A percentile compares a stretch with the other conserved stretches of the same genome.
These are phyloP conservation scores for Penstemon eatonii DNA, from an alignment of 257 asterid genomes.

Conservation along the genomic window DNA sequence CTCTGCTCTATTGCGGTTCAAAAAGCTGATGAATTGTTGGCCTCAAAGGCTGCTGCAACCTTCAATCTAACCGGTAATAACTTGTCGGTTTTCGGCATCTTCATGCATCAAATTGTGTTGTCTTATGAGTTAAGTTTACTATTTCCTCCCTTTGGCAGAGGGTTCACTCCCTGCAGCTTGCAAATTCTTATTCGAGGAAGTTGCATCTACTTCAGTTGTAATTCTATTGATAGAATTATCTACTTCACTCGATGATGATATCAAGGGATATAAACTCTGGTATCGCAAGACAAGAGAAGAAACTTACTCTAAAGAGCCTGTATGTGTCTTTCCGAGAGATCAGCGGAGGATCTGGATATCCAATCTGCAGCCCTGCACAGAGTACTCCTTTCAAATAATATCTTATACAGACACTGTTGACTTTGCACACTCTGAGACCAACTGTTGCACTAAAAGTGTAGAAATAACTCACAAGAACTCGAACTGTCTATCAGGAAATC, in stretches of 20 bases:
- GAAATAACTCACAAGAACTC: slow-evolving; percentile 59
- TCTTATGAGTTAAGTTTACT: slow-evolving; percentile 6
- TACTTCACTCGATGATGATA: slow-evolving; percentile 37
- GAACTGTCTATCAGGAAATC: slow-evolving; percentile 32
- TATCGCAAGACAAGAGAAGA: slow-evolving; percentile 75
- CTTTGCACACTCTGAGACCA: slow-evolving; percentile 81
- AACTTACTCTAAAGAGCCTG: slow-evolving; percentile 63
- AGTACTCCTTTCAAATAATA: slow-evolving; percentile 70
- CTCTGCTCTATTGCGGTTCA: slow-evolving; percentile 68
- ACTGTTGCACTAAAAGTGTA: slow-evolving; percentile 70
- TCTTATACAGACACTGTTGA: slow-evolving; percentile 66
- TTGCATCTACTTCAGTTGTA: slow-evolving; percentile 65
- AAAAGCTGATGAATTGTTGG: slow-evolving; percentile 58
- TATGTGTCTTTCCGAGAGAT: slow-evolving; percentile 64
- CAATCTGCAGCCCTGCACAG: slow-evolving; percentile 77
- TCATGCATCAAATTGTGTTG: slow-evolving; percentile 22
- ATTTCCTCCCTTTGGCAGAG: slow-evolving; percentile 48
- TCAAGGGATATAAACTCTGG: slow-evolving; percentile 91
- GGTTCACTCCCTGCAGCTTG: slow-evolving; percentile 85
- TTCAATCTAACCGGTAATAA: slow-evolving; percentile 45
- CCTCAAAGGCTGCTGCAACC: slow-evolving; percentile 41
- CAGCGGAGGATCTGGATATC: slow-evolving; percentile 76
- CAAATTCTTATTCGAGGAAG: slow-evolving; percentile 79
- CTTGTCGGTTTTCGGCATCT: slow-evolving; percentile 22
- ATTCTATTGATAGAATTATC: slow-evolving; percentile 70